Evolutionary conservation across 2,329 filamentous ascomycete species (phyloP).

Genomic region (Alternaria triticina): DNA sequence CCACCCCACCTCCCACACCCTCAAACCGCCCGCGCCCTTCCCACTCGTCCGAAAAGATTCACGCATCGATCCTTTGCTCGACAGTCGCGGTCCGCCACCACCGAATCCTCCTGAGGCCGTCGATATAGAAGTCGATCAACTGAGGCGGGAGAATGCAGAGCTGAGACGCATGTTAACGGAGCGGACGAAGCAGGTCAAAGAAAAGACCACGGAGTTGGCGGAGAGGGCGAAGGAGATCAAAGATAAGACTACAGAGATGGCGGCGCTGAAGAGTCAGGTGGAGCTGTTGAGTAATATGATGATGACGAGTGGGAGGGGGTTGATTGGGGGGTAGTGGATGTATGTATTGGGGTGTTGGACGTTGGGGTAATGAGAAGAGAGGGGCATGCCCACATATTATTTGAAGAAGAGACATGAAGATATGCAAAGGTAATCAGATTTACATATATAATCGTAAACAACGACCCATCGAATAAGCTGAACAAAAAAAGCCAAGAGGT

Average conservation of each 20-base stretch:
- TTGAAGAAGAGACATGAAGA: neutral
- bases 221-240: slow-evolving; percentile 34
- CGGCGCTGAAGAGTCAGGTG: slow-evolving; percentile 32
- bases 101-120: neutral
- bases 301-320: slow-evolving; percentile 15
- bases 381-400: neutral
- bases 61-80: slow-evolving; percentile 30
- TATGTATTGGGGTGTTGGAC: neutral
- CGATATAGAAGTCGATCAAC: slow-evolving; percentile 22
- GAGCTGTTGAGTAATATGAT: slow-evolving; percentile 37
- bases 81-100: slow-evolving; percentile 14
- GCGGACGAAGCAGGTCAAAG: slow-evolving; percentile 34
- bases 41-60: neutral
- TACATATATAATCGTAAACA: slow-evolving; percentile 1
- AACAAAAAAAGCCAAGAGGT: slow-evolving; percentile 5
- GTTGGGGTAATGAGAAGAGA: neutral
- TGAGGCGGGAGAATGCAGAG: slow-evolving; percentile 32
- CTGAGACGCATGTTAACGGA: slow-evolving; percentile 25
- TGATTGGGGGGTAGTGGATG: neutral
- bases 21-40: neutral
- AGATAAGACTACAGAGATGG: slow-evolving; percentile 34
- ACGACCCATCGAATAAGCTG: neutral
- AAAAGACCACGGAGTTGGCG: slow-evolving; percentile 31
- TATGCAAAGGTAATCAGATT: slow-evolving; percentile 3
- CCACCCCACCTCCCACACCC: neutral